Percentiles rank a stretch among this genome's conserved stretches.
Evolutionary conservation across 768 basidiomycete genomes (phyloP).

Genomic region (Tremella mesenterica): DNA sequence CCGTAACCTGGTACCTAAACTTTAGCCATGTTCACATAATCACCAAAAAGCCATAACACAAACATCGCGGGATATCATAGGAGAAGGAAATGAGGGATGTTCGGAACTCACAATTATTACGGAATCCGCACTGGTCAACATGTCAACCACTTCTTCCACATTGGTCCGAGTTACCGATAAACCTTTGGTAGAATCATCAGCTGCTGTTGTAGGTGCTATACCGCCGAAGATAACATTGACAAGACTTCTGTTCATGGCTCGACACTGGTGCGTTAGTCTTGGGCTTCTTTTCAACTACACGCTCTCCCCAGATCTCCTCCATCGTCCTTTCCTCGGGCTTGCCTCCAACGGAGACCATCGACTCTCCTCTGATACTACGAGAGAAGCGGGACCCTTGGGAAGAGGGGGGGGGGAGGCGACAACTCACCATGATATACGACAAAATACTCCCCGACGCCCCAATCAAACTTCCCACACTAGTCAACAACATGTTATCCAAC

Average conservation of each 20-base stretch:
- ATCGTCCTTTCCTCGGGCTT: not conserved
- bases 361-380: not conserved
- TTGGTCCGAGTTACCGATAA: slow-evolving; percentile 61
- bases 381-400: not conserved
- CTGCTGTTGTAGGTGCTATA: slow-evolving; percentile 51
- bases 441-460: slow-evolving; percentile 85
- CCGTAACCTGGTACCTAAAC: slow-evolving; percentile 58
- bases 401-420: not conserved
- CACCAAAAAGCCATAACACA: not conserved
- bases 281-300: not conserved
- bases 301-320: slow-evolving; percentile 5
- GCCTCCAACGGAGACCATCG: not conserved
- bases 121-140: slow-evolving; percentile 66
- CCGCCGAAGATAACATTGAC: slow-evolving; percentile 82
- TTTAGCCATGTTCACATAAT: not conserved
- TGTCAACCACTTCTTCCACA: slow-evolving; percentile 72
- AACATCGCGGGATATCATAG: not conserved
- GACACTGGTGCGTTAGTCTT: slow-evolving; percentile 53
- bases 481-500: slow-evolving; percentile 75
- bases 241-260: slow-evolving; percentile 82
- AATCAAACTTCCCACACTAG: slow-evolving; percentile 75
- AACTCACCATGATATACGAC: slow-evolving; percentile 78
- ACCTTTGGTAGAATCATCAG: slow-evolving; percentile 64
- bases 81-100: not conserved
- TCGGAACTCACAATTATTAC: slow-evolving; percentile 55